phyloP scores from a whole-genome alignment of 495 filamentous ascomycete species.

The Neurospora sp. region DNA sequence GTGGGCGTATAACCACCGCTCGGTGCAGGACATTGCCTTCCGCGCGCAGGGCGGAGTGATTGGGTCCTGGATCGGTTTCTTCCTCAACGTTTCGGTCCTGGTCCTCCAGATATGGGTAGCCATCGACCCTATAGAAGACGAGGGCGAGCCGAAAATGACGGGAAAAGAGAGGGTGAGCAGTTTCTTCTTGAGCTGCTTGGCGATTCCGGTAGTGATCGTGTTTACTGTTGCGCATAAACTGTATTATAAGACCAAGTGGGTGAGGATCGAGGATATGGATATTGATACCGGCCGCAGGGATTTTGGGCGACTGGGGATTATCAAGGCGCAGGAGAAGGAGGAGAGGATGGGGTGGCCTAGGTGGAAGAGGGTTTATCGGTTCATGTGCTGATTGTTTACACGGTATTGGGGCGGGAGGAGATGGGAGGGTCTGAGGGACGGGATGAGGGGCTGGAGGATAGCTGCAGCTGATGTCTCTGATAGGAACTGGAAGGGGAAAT shows the following conservation, averaged over 20 bases:
- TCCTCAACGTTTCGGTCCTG: conserved; percentile 69
- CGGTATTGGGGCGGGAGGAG: too few species aligned
- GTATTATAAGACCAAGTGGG: conserved; percentile 56
- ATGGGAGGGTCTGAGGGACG: too few species aligned
- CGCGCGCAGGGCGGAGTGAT: conserved; percentile 65
- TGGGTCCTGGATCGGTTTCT: conserved; percentile 78
- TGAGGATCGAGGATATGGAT: conserved; percentile 69
- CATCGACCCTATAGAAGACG: conserved; percentile 39
- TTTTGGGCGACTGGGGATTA: conserved; percentile 60
- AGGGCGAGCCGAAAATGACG: conserved; percentile 21
- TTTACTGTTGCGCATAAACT: conserved; percentile 77
- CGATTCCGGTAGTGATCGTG: conserved; percentile 66
- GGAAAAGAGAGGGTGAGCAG: conserved; percentile 28
- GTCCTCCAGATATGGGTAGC: conserved; percentile 88
- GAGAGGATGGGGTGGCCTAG: conserved; percentile 65
- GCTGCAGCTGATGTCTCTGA: too few species aligned
- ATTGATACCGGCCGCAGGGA: conserved; percentile 80
- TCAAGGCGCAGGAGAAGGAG: conserved; percentile 72
- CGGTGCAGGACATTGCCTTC: conserved; percentile 74
- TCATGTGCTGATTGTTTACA: conserved; percentile 30
- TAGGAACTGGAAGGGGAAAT: too few species aligned
- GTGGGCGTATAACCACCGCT: conserved; percentile 64
- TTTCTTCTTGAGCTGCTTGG: conserved; percentile 76
- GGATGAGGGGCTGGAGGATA: too few species aligned
- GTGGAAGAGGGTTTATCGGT: conserved; percentile 73